Evolutionary conservation across 1,139 yeast genomes (phyloP), one percentile per base, ranked within the genome.

Genomic region (Wickerhamiella pararugosa): DNA sequence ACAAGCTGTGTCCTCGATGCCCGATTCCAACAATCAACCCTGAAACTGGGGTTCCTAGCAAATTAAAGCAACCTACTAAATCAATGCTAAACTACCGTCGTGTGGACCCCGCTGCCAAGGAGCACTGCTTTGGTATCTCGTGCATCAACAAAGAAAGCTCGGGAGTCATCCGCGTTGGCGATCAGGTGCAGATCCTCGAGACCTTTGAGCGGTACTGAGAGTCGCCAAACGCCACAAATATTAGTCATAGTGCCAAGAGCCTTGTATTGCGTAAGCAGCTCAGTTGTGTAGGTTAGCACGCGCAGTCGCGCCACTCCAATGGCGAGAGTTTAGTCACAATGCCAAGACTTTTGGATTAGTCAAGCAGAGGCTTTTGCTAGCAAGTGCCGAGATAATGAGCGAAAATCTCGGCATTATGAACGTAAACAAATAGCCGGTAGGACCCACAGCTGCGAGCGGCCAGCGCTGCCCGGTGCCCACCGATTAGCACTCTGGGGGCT

Each of bases 11-110:
- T 46, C 57, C 57, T 35, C 58, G 72, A 32, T 67, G 72, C 51
- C 50, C 59, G 2, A 57, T 66, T 34, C 67, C 71, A 2, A 66
- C 67, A 28, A 62, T 68, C 15, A 57, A 62, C 28, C 37, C 55
- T 6, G 46, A 48, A 1, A 50, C 46, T 1, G 72, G 71, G 9
- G 45, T 41, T 5, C 50, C 59, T 39, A 66, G 66, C 36, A 51
- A 54, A 37, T 46, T 52, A 21, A 51, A 53, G 32, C 58, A 57
- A 39, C 66, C 68, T 3, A 52, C 60, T 33, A 63, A 57, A 38
- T 52, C 60, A 1, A 51, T 67, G 57, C 53, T 57, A 32, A 49
- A 54, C 29, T 66, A 57, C 47, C 55, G 71, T 38, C 51, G 64
- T 25, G 57, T 66, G 10, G 70, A 66, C 48, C 35, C 35, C 7